These are phyloP conservation scores for Sporodiniella umbellata DNA, from an alignment of 371 early-diverging fungal species.

Conservation along the genomic window DNA sequence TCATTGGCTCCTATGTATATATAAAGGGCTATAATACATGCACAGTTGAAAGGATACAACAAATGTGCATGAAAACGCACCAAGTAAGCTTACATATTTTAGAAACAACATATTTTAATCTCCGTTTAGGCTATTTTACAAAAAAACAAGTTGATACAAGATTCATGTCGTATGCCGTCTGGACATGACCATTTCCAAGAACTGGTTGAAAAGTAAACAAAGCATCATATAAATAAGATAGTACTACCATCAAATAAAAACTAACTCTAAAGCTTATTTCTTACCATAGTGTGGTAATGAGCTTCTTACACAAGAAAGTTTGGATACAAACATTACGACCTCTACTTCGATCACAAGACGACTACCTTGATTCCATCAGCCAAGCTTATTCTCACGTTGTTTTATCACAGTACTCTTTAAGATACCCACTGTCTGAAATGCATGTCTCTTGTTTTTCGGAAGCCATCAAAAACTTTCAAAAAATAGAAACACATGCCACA, in stretches of 20 bases:
- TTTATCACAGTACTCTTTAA: constrained; percentile 36
- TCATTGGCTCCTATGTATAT: constrained; percentile 60
- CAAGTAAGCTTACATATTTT: not conserved
- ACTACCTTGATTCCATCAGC: constrained; percentile 36
- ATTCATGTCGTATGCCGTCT: constrained; percentile 47
- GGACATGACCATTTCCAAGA: constrained; percentile 57
- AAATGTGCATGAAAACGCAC: constrained; percentile 53
- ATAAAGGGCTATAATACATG: constrained; percentile 55
- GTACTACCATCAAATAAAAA: too few relatives aligned
- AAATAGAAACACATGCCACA: constrained; percentile 39
- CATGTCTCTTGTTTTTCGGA: constrained; percentile 26
- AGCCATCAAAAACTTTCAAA: constrained; percentile 31
- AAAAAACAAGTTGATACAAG: constrained; percentile 35
- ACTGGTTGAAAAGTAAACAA: constrained; percentile 57
- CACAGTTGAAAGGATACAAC: constrained; percentile 58
- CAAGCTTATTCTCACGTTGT: constrained; percentile 33
- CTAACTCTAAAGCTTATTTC: not conserved
- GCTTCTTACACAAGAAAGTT: constrained; percentile 58
- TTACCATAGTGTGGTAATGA: constrained; percentile 49
- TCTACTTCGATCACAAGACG: constrained; percentile 40
- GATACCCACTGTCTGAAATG: constrained; percentile 44
- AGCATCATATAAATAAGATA: too few relatives aligned
- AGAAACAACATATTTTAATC: not conserved
- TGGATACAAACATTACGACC: constrained; percentile 54
- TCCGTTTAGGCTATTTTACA: constrained; percentile 34